Base-by-base conservation (phyloP, 2,329 filamentous ascomycete species). In the Periconia sp. region DNA sequence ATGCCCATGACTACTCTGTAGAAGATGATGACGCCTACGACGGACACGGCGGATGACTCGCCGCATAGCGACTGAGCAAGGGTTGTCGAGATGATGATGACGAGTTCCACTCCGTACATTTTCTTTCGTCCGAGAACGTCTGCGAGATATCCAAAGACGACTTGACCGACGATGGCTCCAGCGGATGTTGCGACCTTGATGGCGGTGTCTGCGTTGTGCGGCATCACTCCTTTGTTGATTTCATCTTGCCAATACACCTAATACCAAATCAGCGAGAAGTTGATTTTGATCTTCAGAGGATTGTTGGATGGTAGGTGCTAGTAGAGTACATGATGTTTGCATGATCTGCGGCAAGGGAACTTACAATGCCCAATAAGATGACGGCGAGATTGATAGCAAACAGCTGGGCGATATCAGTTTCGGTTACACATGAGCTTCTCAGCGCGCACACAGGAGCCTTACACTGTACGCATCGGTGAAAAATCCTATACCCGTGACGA, bases 111-210 rank as follows among this genome's bases (percentile, higher is more conserved):
- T 58, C 91, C 91, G 72, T 95, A 94, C 88, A 95, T 93, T 61
- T 82, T 85, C 79, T 91, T 91, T 56, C 89, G 86, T 49, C 90
- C 90, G 49, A 93, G 81, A 6, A 86, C 76, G 76, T 95, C 91
- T 27, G 90, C 91, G 19, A 92, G 78, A 30, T 70, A 70, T 45
- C 68, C 67, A 68, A 96, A 95, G 45, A 84, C 84, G 31, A 94
- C 77, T 76, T 95, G 91, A 35, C 91, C 91, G 47, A 95, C 77
- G 50, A 95, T 90, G 17, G 90, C 94, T 55, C 91, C 91, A 54
- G 87, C 88, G 30, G 89, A 92, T 13, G 90, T 94, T 19, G 91
- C 85, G 51, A 93, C 85, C 77, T 95, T 95, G 79, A 95, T 92
- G 20, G 89, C 89, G 5, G 87, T 93, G 63, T 94, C 90, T 9